phyloP scores from a whole-genome alignment of 1,284 basidiomycete genomes.

The Gomphus bonarii region DNA sequence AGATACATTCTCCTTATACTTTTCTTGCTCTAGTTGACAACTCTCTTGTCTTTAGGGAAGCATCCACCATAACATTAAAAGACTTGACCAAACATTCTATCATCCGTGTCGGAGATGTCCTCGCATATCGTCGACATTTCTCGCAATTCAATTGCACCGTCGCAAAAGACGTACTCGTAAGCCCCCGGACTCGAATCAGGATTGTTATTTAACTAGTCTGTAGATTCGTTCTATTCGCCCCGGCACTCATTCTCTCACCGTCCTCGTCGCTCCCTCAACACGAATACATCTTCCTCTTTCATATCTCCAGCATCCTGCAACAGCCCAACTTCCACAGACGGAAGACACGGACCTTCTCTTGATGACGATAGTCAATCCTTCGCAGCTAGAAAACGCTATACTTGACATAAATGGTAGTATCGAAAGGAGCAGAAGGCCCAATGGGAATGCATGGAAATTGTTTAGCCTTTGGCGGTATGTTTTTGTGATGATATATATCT shows the following conservation, averaged over 20 bases:
- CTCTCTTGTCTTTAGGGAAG: slow-evolving; percentile 17
- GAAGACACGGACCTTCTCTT: not conserved
- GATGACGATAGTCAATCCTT: slow-evolving; percentile 20
- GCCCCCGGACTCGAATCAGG: slow-evolving; percentile 10
- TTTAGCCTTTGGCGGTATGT: slow-evolving; percentile 40
- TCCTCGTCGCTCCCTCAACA: slow-evolving; percentile 31
- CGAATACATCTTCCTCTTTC: slow-evolving; percentile 26
- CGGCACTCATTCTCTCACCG: slow-evolving; percentile 28
- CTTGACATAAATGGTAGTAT: slow-evolving; percentile 41
- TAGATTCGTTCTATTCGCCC: slow-evolving; percentile 37
- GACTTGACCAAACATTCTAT: slow-evolving; percentile 34
- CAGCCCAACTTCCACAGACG: not conserved
- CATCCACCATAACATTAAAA: slow-evolving; percentile 31
- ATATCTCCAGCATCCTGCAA: slow-evolving; percentile 29
- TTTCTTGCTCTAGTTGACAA: not conserved
- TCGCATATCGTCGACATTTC: slow-evolving; percentile 40
- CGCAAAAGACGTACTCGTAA: slow-evolving; percentile 45
- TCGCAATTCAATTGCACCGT: slow-evolving; percentile 25
- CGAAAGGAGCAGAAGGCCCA: slow-evolving; percentile 26
- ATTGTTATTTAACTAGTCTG: not conserved
- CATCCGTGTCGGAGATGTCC: slow-evolving; percentile 39
- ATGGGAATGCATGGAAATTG: slow-evolving; percentile 43
- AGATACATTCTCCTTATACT: slow-evolving; percentile 6
- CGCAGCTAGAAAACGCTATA: slow-evolving; percentile 38
- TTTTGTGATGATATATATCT: slow-evolving; percentile 16